A percentile compares a stretch with the other conserved stretches of the same genome.
Evolutionary conservation across 345 rosid species (phyloP).

Genomic region (Lepidium aucheri): DNA sequence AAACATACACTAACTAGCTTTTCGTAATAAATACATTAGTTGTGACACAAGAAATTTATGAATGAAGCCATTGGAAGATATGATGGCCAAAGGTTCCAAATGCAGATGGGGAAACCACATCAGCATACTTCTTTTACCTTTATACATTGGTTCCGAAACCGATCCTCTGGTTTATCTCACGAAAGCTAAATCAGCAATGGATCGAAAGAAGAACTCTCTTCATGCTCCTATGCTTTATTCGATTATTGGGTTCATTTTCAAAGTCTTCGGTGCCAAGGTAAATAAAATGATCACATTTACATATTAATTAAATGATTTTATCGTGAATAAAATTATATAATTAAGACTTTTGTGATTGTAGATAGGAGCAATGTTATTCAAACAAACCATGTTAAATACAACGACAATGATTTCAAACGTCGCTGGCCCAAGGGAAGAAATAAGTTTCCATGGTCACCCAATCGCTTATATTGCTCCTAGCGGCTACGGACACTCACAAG

Average conservation of each 20-base stretch:
- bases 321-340: background rate
- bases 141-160: constrained; percentile 18
- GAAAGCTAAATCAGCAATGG: constrained; percentile 36
- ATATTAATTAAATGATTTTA: background rate
- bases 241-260: constrained; percentile 7
- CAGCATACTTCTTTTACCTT: constrained; percentile 34
- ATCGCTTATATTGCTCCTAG: constrained; percentile 43
- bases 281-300: background rate
- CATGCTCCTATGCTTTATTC: constrained; percentile 30
- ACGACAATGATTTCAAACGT: constrained; percentile 42
- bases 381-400: constrained; percentile 32
- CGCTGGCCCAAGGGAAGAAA: constrained; percentile 43
- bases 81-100: constrained; percentile 35
- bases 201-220: constrained; percentile 42
- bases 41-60: background rate
- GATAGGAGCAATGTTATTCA: constrained; percentile 32
- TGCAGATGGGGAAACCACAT: constrained; percentile 45
- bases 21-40: background rate
- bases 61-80: constrained; percentile 34
- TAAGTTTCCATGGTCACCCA: constrained; percentile 44
- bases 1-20: too few species aligned
- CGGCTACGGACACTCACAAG: constrained; percentile 46
- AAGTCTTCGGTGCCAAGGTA: constrained; percentile 30
- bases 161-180: constrained; percentile 41
- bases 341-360: background rate